These are phyloP conservation scores for Rhipidocladum racemiflorum DNA, from an alignment of 176 grass and related monocot species.

Conservation along the genomic window DNA sequence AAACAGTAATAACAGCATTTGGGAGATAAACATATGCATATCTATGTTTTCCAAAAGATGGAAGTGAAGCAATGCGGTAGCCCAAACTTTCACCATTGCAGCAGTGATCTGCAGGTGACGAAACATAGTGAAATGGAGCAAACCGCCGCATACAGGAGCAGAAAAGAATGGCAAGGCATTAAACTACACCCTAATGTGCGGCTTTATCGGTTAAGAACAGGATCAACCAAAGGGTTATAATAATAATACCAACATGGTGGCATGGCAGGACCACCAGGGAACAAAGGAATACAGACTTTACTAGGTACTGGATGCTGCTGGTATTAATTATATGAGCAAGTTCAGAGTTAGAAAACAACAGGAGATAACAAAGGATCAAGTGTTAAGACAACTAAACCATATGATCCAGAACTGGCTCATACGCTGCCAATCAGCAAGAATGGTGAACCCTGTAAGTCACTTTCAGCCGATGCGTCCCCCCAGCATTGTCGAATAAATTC, in stretches of 20 bases:
- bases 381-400: slow-evolving; percentile 30
- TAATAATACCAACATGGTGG: slow-evolving; percentile 29
- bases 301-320: slow-evolving; percentile 41
- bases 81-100: slow-evolving; percentile 11
- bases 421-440: slow-evolving; percentile 26
- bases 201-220: slow-evolving; percentile 39
- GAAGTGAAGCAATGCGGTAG: slow-evolving; percentile 21
- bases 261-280: slow-evolving; percentile 38
- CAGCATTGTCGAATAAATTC: slow-evolving; percentile 25
- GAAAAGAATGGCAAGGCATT: slow-evolving; percentile 27
- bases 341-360: slow-evolving; percentile 34
- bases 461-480: slow-evolving; percentile 13
- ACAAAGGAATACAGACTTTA: slow-evolving; percentile 45
- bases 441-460: slow-evolving; percentile 14
- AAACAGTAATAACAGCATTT: background rate
- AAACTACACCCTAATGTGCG: slow-evolving; percentile 24
- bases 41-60: slow-evolving; percentile 15
- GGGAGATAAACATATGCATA: background rate
- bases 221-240: slow-evolving; percentile 33
- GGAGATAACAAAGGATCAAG: slow-evolving; percentile 15
- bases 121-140: slow-evolving; percentile 20
- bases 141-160: slow-evolving; percentile 31
- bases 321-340: slow-evolving; percentile 6
- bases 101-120: background rate
- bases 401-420: slow-evolving; percentile 21